Conservation (phyloP, 179 eudicot species). For the Spinacia oleracea region DNA sequence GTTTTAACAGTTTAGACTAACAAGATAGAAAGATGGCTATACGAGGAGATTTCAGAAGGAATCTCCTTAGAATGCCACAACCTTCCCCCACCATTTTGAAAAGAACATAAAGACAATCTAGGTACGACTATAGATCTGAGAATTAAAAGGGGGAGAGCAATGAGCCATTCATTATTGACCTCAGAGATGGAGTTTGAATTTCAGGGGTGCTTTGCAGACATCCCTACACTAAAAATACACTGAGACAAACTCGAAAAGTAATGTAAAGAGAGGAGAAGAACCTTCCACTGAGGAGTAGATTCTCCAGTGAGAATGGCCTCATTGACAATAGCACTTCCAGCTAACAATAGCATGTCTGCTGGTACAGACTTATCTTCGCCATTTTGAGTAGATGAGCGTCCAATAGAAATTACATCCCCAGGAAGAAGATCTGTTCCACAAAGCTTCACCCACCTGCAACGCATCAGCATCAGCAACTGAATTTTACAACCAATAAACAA, state of each 20-base stretch:
- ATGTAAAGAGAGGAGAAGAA: conserved; percentile 33
- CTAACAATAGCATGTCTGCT: conserved; percentile 88
- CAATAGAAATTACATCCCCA: conserved; percentile 97
- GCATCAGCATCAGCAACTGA: conserved; percentile 25
- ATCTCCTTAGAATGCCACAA: no score
- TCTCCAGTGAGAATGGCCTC: conserved; percentile 99
- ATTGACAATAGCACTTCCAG: conserved; percentile 95
- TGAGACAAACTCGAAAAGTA: not conserved
- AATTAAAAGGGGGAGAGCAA: not conserved
- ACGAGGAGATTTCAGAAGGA: no score
- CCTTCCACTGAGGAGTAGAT: conserved; percentile 99
- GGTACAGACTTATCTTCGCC: conserved; percentile 98
- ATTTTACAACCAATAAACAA: conserved; percentile 13
- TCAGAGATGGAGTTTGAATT: not conserved
- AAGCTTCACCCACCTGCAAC: conserved; percentile 80
- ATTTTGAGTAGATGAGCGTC: conserved; percentile 74
- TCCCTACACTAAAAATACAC: no score
- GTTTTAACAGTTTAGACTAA: no score
- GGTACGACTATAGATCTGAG: not conserved
- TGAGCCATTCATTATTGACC: not conserved
- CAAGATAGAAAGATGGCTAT: no score
- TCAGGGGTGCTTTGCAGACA: no score
- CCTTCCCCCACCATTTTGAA: no score
- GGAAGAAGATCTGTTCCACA: conserved; percentile 95
- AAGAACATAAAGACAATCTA: not conserved